Evolutionary conservation across 192 early-diverging fungal genomes (phyloP).

Genomic region (Coemansia sp.): DNA sequence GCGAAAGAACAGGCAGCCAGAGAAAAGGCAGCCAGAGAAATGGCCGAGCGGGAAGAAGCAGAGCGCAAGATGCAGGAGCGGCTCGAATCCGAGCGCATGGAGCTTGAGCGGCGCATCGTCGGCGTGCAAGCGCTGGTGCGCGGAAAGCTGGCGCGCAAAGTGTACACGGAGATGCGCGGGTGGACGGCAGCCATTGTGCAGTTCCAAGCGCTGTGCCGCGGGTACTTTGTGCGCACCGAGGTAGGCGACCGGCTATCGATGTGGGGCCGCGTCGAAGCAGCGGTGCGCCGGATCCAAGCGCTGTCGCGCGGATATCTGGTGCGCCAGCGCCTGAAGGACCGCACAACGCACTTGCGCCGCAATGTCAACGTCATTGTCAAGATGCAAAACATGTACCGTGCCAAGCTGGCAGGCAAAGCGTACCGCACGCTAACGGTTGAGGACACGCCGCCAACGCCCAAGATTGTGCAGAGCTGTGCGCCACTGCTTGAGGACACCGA

Average conservation of each 20-base stretch:
- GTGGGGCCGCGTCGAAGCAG: slow-evolving; percentile 37
- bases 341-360: slow-evolving; percentile 58
- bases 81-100: slow-evolving; percentile 35
- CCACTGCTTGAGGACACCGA: slow-evolving; percentile 88
- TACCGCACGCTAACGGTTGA: slow-evolving; percentile 70
- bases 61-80: slow-evolving; percentile 38
- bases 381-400: slow-evolving; percentile 65
- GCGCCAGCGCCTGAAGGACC: slow-evolving; percentile 61
- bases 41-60: slow-evolving; percentile 10
- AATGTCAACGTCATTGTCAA: slow-evolving; percentile 78
- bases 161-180: slow-evolving; percentile 56
- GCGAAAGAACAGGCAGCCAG: background rate
- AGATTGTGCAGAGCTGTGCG: slow-evolving; percentile 79
- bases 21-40: background rate
- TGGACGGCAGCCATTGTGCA: slow-evolving; percentile 50
- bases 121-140: slow-evolving; percentile 62
- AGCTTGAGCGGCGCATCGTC: slow-evolving; percentile 51
- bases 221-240: slow-evolving; percentile 41
- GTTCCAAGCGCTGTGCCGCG: slow-evolving; percentile 54
- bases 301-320: slow-evolving; percentile 63
- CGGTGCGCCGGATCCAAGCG: slow-evolving; percentile 62
- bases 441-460: slow-evolving; percentile 76
- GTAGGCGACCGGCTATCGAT: slow-evolving; percentile 29
- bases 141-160: slow-evolving; percentile 57
- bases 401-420: slow-evolving; percentile 65